These are phyloP conservation scores for Pseudogymnoascus sp. DNA, from an alignment of 2,329 filamentous ascomycete species.

Conservation along the genomic window DNA sequence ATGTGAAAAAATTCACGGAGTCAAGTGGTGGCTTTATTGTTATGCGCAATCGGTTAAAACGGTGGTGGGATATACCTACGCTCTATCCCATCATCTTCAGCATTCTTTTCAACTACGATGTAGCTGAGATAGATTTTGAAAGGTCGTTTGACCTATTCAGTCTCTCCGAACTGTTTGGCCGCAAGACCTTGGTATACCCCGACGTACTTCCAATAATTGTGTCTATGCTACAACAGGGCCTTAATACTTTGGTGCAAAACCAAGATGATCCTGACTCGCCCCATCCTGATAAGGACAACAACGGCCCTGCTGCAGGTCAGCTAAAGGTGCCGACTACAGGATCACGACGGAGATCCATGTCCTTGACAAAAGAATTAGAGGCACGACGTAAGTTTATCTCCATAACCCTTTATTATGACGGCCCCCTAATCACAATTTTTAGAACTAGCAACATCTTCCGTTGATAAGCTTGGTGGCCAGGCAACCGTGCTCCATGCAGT, in stretches of 20 bases:
- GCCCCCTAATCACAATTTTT: slow-evolving; percentile 4
- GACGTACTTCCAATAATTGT: slow-evolving; percentile 74
- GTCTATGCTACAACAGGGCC: slow-evolving; percentile 77
- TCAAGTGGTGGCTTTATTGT: slow-evolving; percentile 77
- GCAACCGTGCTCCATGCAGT: slow-evolving; percentile 64
- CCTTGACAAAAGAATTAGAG: slow-evolving; percentile 52
- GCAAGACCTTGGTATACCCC: slow-evolving; percentile 60
- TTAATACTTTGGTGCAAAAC: slow-evolving; percentile 60
- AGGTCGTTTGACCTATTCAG: slow-evolving; percentile 65
- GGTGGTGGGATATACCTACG: slow-evolving; percentile 80
- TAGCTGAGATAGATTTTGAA: slow-evolving; percentile 65
- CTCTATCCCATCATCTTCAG: slow-evolving; percentile 86
- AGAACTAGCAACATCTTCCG: slow-evolving; percentile 35
- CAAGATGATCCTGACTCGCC: slow-evolving; percentile 53
- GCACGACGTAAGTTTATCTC: slow-evolving; percentile 38
- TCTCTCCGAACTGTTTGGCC: slow-evolving; percentile 66
- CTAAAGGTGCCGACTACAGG: slow-evolving; percentile 21
- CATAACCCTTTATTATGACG: background rate
- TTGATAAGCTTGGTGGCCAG: slow-evolving; percentile 46
- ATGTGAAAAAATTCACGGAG: slow-evolving; percentile 70
- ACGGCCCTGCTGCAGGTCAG: slow-evolving; percentile 16
- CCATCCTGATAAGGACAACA: slow-evolving; percentile 19
- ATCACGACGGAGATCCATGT: slow-evolving; percentile 48
- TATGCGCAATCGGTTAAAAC: slow-evolving; percentile 70
- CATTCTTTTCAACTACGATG: slow-evolving; percentile 77